phyloP scores from a whole-genome alignment of 2,329 filamentous ascomycete genomes.

The Venturia pyrina region DNA sequence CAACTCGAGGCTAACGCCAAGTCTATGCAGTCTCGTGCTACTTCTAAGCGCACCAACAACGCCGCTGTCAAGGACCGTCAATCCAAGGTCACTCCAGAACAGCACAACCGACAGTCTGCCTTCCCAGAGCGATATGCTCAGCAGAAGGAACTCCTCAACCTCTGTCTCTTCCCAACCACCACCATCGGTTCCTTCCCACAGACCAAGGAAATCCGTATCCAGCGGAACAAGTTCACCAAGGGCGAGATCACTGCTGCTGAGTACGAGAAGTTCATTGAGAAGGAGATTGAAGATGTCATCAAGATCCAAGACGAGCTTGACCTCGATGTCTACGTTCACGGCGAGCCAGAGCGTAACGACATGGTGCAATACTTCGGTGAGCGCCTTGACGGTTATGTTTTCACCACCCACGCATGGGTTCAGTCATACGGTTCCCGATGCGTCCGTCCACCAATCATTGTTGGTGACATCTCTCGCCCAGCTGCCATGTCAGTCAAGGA shows the following conservation, averaged over 20 bases:
- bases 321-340: slow-evolving; percentile 95
- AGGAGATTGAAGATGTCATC: slow-evolving; percentile 92
- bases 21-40: slow-evolving; percentile 81
- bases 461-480: slow-evolving; percentile 95
- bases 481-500: slow-evolving; percentile 99
- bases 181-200: slow-evolving; percentile 99
- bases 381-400: slow-evolving; percentile 90
- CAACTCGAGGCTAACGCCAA: slow-evolving; percentile 96
- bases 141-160: slow-evolving; percentile 86
- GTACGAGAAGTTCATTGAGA: slow-evolving; percentile 99
- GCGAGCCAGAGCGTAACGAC: slow-evolving; percentile 99
- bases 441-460: slow-evolving; percentile 95
- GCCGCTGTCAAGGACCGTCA: slow-evolving; percentile 95
- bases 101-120: slow-evolving; percentile 86
- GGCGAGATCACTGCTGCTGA: slow-evolving; percentile 82
- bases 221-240: slow-evolving; percentile 98
- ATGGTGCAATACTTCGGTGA: slow-evolving; percentile 99
- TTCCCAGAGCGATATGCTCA: slow-evolving; percentile 78
- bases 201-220: slow-evolving; percentile 95
- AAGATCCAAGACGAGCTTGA: slow-evolving; percentile 97
- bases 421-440: slow-evolving; percentile 98
- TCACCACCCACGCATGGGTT: slow-evolving; percentile 98
- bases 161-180: slow-evolving; percentile 96
- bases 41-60: slow-evolving; percentile 93
- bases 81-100: slow-evolving; percentile 68